A percentile compares a stretch with the other conserved stretches of the same genome.
Conservation (phyloP, 2,329 filamentous ascomycete genomes). For the Cercospora brassicicola region DNA sequence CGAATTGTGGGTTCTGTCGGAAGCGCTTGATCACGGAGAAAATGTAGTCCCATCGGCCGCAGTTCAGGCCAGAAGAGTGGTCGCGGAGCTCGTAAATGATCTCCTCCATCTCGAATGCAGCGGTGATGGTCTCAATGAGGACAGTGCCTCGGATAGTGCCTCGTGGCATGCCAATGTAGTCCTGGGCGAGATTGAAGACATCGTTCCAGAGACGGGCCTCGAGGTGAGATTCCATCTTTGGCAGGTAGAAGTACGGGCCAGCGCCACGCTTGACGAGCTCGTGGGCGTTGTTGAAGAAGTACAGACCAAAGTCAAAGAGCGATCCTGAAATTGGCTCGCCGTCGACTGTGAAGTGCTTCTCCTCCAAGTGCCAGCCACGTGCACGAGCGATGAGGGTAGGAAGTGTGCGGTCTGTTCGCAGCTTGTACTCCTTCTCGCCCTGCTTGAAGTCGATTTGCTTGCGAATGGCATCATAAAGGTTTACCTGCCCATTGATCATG, state of each 20-base stretch:
- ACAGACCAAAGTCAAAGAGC: conserved; percentile 96
- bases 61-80: conserved; percentile 95
- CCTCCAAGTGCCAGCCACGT: conserved; percentile 95
- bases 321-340: conserved; percentile 90
- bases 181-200: conserved; percentile 91
- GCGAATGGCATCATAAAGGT: conserved; percentile 93
- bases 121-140: conserved; percentile 94
- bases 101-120: conserved; percentile 99
- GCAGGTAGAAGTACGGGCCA: conserved; percentile 96
- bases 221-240: conserved; percentile 93
- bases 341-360: conserved; percentile 96
- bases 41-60: conserved; percentile 99
- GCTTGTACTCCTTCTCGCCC: conserved; percentile 93
- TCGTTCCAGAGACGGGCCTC: conserved; percentile 98
- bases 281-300: conserved; percentile 97
- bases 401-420: conserved; percentile 81
- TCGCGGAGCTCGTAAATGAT: conserved; percentile 99
- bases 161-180: conserved; percentile 83
- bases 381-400: conserved; percentile 93
- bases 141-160: conserved; percentile 95
- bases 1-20: conserved; percentile 88
- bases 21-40: conserved; percentile 99
- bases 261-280: conserved; percentile 80
- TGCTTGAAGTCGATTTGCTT: conserved; percentile 95
- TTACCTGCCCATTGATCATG: conserved; percentile 98